Percentiles rank a stretch among this genome's conserved stretches.
phyloP scores from a whole-genome alignment of 1,139 yeast species.

The Pichia sp. region DNA sequence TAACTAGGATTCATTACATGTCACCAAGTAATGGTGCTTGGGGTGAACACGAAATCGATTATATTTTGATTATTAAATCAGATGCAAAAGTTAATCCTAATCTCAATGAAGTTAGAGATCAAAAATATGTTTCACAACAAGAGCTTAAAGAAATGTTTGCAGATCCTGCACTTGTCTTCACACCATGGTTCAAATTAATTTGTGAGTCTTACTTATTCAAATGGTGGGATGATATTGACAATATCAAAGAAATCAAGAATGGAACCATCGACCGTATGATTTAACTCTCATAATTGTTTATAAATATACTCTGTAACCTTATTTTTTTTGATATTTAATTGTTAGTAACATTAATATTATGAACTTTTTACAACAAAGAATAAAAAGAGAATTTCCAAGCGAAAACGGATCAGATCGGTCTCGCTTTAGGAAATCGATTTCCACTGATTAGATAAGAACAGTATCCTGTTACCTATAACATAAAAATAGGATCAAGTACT shows the following conservation, averaged over 20 bases:
- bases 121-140: constrained; percentile 60
- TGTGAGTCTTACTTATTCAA: constrained; percentile 84
- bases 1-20: constrained; percentile 91
- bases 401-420: too few species aligned
- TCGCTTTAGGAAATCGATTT: too few species aligned
- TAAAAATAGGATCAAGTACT: too few species aligned
- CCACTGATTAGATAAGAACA: too few species aligned
- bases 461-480: too few species aligned
- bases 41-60: constrained; percentile 99
- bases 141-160: constrained; percentile 72
- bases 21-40: constrained; percentile 80
- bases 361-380: too few species aligned
- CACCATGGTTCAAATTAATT: constrained; percentile 97
- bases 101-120: constrained; percentile 80
- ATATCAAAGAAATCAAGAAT: constrained; percentile 43
- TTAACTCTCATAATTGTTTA: constrained; percentile 14
- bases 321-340: too few species aligned
- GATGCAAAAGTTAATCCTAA: constrained; percentile 48
- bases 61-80: constrained; percentile 72
- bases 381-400: too few species aligned
- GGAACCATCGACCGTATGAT: constrained; percentile 43
- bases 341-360: too few species aligned
- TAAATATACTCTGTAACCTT: neutral
- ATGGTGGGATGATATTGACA: constrained; percentile 84
- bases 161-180: constrained; percentile 58